These are phyloP conservation scores for Nigrograna mackinnonii DNA, from an alignment of 2,329 filamentous ascomycete species.

Conservation along the genomic window DNA sequence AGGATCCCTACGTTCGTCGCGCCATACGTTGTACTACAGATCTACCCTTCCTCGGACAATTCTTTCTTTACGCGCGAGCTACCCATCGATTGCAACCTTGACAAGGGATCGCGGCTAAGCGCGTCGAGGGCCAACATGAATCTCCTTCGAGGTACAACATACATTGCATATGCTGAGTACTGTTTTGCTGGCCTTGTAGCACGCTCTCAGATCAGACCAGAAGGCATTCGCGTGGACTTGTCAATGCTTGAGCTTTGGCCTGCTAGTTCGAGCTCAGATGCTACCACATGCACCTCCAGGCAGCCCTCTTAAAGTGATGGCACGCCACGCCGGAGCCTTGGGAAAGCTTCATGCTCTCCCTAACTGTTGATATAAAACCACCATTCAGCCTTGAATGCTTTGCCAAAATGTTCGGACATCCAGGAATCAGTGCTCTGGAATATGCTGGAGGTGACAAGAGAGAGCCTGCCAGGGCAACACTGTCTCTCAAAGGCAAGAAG, in stretches of 20 bases:
- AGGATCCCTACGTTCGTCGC: slow-evolving; percentile 3
- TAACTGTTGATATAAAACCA: slow-evolving; percentile 1
- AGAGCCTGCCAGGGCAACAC: slow-evolving; percentile 9
- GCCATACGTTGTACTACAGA: slow-evolving; percentile 12
- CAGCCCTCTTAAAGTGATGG: slow-evolving; percentile 1
- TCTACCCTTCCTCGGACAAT: slow-evolving; percentile 3
- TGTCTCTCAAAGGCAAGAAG: slow-evolving; percentile 23
- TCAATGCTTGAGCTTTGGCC: slow-evolving; percentile 3
- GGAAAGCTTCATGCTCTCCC: not conserved
- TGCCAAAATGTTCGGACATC: slow-evolving; percentile 33
- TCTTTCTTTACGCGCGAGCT: slow-evolving; percentile 5
- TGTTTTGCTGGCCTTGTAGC: slow-evolving; percentile 4
- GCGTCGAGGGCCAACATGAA: slow-evolving; percentile 7
- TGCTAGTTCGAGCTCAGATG: not conserved
- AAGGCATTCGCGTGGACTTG: slow-evolving; percentile 4
- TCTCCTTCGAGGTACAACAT: slow-evolving; percentile 6
- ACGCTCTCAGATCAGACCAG: slow-evolving; percentile 7
- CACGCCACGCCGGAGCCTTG: not conserved
- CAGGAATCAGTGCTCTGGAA: slow-evolving; percentile 35
- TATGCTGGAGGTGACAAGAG: slow-evolving; percentile 23
- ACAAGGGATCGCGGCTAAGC: slow-evolving; percentile 9
- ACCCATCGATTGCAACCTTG: slow-evolving; percentile 11
- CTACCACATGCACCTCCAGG: not conserved
- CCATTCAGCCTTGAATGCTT: not conserved
- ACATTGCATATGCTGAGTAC: slow-evolving; percentile 9